Percentiles rank a stretch among this genome's conserved stretches.
phyloP scores from a whole-genome alignment of 257 asterid genomes.

The Solanum raphanifolium region DNA sequence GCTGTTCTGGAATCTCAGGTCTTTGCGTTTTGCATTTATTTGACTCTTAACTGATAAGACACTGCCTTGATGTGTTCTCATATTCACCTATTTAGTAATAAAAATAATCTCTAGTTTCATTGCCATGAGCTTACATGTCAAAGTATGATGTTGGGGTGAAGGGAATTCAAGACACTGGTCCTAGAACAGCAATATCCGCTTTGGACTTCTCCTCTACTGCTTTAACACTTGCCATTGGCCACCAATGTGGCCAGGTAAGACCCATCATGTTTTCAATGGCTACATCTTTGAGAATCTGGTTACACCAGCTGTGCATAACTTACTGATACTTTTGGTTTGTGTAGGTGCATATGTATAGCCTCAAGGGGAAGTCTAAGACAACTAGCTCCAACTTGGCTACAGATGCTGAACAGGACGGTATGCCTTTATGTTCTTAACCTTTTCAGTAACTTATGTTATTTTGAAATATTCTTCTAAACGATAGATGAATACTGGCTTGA shows the following conservation, averaged over 20 bases:
- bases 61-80: not conserved
- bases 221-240: constrained; percentile 74
- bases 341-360: constrained; percentile 56
- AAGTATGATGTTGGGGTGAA: constrained; percentile 33
- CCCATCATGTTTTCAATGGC: not conserved
- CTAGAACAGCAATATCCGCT: constrained; percentile 54
- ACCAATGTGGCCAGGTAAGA: constrained; percentile 77
- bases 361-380: constrained; percentile 37
- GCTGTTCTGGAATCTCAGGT: constrained; percentile 59
- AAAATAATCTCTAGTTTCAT: not conserved
- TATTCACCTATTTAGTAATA: not conserved
- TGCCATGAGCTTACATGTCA: not conserved
- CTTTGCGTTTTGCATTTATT: constrained; percentile 11
- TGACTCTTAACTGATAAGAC: constrained; percentile 4
- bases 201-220: constrained; percentile 50
- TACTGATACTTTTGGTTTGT: constrained; percentile 6
- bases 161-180: constrained; percentile 45
- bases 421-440: constrained; percentile 3
- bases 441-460: not conserved
- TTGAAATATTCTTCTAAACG: not conserved
- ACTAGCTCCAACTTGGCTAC: constrained; percentile 36
- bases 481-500: not conserved
- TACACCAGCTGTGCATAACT: not conserved
- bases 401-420: constrained; percentile 52
- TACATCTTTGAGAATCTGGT: not conserved